A percentile compares a stretch with the other conserved stretches of the same genome.
Evolutionary conservation across 2,329 filamentous ascomycete species (phyloP).

Genomic region (Phoma sp.): DNA sequence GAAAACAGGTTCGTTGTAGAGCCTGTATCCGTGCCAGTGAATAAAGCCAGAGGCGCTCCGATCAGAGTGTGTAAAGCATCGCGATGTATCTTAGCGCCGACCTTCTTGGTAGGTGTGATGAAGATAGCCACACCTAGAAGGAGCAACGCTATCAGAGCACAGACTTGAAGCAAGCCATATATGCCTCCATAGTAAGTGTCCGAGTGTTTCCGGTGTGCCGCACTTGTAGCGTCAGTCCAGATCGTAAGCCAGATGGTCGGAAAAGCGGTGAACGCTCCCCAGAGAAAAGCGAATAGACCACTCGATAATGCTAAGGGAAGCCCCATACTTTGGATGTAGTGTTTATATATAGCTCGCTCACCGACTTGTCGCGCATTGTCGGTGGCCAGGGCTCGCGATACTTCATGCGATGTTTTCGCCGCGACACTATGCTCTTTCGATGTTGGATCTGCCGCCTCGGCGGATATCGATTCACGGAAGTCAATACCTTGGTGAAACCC

Average conservation of each 20-base stretch:
- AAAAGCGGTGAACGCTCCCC: background rate
- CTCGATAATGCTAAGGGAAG: background rate
- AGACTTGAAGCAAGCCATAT: slow-evolving; percentile 19
- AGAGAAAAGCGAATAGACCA: slow-evolving; percentile 10
- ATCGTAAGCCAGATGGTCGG: slow-evolving; percentile 8
- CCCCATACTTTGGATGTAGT: slow-evolving; percentile 20
- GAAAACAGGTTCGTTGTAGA: slow-evolving; percentile 25
- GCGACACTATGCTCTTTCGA: too few species aligned
- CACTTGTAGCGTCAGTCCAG: slow-evolving; percentile 15
- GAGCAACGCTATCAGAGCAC: slow-evolving; percentile 12
- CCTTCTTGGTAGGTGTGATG: slow-evolving; percentile 37
- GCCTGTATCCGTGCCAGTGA: slow-evolving; percentile 24
- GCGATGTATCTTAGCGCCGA: slow-evolving; percentile 53
- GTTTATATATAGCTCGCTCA: slow-evolving; percentile 21
- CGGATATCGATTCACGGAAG: background rate
- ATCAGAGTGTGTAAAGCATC: slow-evolving; percentile 45
- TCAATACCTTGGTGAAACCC: slow-evolving; percentile 45
- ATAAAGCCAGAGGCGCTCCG: slow-evolving; percentile 18
- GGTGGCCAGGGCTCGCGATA: too few species aligned
- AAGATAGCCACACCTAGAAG: slow-evolving; percentile 28
- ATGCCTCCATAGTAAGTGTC: slow-evolving; percentile 19
- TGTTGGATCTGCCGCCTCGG: too few species aligned
- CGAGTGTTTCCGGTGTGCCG: slow-evolving; percentile 5
- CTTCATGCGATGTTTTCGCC: too few species aligned
- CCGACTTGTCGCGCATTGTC: slow-evolving; percentile 6